These are phyloP conservation scores for Picocystis salinarum DNA, from an alignment of 139 green algal species.

Conservation along the genomic window DNA sequence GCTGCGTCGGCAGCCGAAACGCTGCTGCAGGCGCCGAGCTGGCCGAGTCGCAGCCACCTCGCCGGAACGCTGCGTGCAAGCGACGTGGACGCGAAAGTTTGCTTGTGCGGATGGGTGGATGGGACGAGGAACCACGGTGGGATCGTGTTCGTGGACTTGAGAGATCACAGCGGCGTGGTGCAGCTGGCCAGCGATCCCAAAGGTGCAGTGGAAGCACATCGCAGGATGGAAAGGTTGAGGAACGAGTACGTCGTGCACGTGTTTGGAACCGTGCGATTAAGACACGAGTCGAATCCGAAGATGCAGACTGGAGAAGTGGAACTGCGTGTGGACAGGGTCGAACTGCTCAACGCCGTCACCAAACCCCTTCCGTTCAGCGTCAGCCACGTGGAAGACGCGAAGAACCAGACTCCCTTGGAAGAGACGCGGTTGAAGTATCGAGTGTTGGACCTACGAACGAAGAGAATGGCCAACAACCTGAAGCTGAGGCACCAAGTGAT, in stretches of 20 bases:
- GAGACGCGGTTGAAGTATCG: slow-evolving; percentile 66
- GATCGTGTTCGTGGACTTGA: slow-evolving; percentile 78
- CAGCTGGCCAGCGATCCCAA: slow-evolving; percentile 36
- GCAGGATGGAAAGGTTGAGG: slow-evolving; percentile 28
- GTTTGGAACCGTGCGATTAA: slow-evolving; percentile 36
- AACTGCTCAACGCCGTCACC: slow-evolving; percentile 66
- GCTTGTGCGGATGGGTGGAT: slow-evolving; percentile 91
- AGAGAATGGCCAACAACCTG: slow-evolving; percentile 70
- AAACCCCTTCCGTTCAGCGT: slow-evolving; percentile 70
- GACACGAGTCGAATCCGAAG: slow-evolving; percentile 63
- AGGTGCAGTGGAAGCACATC: background rate
- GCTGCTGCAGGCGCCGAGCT: too few species aligned
- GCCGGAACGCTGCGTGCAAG: slow-evolving; percentile 31
- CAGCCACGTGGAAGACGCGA: slow-evolving; percentile 31
- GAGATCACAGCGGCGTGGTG: slow-evolving; percentile 79
- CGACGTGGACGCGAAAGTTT: slow-evolving; percentile 30
- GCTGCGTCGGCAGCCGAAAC: too few species aligned
- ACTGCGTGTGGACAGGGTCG: slow-evolving; percentile 21
- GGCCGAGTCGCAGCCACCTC: slow-evolving; percentile 26
- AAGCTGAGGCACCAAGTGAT: slow-evolving; percentile 61
- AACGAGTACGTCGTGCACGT: slow-evolving; percentile 77
- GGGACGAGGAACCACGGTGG: slow-evolving; percentile 73
- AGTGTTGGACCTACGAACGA: slow-evolving; percentile 70
- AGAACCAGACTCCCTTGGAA: slow-evolving; percentile 39
- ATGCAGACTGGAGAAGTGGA: slow-evolving; percentile 71